Evolutionary conservation across 371 early-diverging fungal species (phyloP).

Genomic region (Syncephalastrum monosporum): DNA sequence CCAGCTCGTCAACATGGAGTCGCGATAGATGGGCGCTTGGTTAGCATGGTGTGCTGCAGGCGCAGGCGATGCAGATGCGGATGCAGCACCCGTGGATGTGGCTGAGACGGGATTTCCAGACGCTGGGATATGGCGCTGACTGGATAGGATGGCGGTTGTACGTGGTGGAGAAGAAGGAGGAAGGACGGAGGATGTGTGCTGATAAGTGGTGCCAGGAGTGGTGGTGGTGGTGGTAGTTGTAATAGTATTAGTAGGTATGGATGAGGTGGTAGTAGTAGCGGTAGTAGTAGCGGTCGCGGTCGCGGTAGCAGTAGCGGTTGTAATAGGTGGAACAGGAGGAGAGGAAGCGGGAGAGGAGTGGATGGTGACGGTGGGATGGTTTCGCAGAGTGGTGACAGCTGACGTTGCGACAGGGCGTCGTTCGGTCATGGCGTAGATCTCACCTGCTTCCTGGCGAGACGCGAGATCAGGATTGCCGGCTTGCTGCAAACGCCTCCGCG

Average conservation of each 20-base stretch:
- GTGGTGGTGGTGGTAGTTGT: background rate
- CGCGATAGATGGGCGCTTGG: slow-evolving; percentile 5
- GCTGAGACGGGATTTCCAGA: too few relatives aligned
- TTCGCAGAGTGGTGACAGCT: slow-evolving; percentile 15
- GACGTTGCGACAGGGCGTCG: slow-evolving; percentile 27
- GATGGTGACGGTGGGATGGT: slow-evolving; percentile 8
- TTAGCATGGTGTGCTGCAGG: background rate
- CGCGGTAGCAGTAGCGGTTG: background rate
- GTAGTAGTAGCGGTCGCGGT: slow-evolving; percentile 5
- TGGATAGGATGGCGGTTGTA: background rate
- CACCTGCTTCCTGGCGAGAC: slow-evolving; percentile 27
- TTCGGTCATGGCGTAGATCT: slow-evolving; percentile 34
- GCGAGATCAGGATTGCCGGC: slow-evolving; percentile 1
- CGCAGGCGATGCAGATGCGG: background rate
- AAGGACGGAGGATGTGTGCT: slow-evolving; percentile 1
- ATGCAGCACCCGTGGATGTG: too few relatives aligned
- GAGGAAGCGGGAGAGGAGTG: slow-evolving; percentile 18
- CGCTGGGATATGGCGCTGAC: background rate
- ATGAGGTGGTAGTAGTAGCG: background rate
- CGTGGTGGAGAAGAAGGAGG: background rate
- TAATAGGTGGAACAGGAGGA: slow-evolving; percentile 1
- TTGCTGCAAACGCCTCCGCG: slow-evolving; percentile 29
- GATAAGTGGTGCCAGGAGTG: background rate
- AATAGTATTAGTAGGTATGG: slow-evolving; percentile 1
- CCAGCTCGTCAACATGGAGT: slow-evolving; percentile 16